Evolutionary conservation across 164 flowering plant genomes (phyloP), one percentile per base, ranked within the genome.

Genomic region (Tetracentron sinense): DNA sequence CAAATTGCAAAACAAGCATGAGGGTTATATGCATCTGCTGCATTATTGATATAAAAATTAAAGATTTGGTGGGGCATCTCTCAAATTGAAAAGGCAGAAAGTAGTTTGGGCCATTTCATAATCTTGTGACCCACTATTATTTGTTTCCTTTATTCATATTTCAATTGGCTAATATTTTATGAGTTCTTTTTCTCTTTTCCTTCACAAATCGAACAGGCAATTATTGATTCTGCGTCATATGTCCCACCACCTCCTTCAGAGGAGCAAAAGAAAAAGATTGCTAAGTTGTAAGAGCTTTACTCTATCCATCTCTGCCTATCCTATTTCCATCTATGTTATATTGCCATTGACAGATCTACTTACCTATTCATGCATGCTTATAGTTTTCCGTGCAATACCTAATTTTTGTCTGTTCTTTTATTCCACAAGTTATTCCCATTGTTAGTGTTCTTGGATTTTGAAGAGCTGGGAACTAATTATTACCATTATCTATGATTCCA

Each of bases 181-280:
- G 4, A 3, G 8, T 8, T 4, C 26, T 44, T 54, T 42, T 20
- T 65, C 15, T 27, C 26, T 42, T 2, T 54, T 20, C 28, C 27
- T 60, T 29, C 11, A 15, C 16, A 29, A 63, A 61, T 57, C 26
- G 63, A 51, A 42, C 75, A 95, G 99, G 94, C 82, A 51, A 92
- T 92, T n/a, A 87, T 95, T 64, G 92, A 92, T 78, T 92, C 96
- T 69, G 96, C 99, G 68, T 69, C 96, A 25, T 92, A 92, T 72
- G 97, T 95, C 51, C 99, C 99, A 20, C 99, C 97, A 52, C 97
- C 97, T 42, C 99, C 99, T 60, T 86, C 97, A 42, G 88, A 82
- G 74, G 97, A 88, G 77, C 90, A 87, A 63, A 87, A 90, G 75
- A 92, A 88, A 74, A 94, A 82, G 69, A 86, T 94, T 48, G 86